Evolutionary conservation across 2,329 filamentous ascomycete species (phyloP), one percentile per base, ranked within the genome.

Genomic region (Grosmannia huntii): DNA sequence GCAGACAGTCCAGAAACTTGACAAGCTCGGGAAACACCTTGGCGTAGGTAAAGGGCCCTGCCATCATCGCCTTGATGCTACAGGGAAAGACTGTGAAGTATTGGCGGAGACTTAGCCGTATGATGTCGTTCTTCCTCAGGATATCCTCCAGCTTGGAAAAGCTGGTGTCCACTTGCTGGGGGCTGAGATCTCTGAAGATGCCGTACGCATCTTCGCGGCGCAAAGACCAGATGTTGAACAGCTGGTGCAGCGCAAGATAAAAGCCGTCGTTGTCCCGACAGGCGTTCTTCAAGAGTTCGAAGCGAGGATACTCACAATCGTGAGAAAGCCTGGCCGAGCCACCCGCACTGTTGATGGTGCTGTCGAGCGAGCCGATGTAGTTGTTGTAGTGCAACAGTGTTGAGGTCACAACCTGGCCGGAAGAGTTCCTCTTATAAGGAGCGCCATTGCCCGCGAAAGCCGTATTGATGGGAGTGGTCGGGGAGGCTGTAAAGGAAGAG

Each of bases 211-310:
- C 60, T 1, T 62, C 56, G 0, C 68, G 70, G 21, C 72, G 66
- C 3, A 70, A 59, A 4, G 75, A 76, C 76, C 79, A 81, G 23
- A 78, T 65, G 65, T 83, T 87, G 67, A 82, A 84, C 2, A 86
- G 60, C 65, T 88, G 85, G 65, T 88, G 85, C 14, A 87, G 66
- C 6, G 77, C 73, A 55, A 90, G 64, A 66, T 85, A 90, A 65
- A 87, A 81, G 53, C 73, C 61, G 66, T 91, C 87, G 5, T 75
- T 68, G 0, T 66, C 64, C 1, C 61, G 50, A 62, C 82, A 85
- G 1, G 86, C 86, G 27, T 80, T 72, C 28, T 62, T 65, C 14
- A 90, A 70, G 9, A 87, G 73, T n/a, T 67, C 62, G 38, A 82
- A 72, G 33, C 86, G 76, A 27, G 71, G 71, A 51, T 66, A 64